phyloP scores from a whole-genome alignment of 2,329 filamentous ascomycete species.

The Aspergillus proliferans region DNA sequence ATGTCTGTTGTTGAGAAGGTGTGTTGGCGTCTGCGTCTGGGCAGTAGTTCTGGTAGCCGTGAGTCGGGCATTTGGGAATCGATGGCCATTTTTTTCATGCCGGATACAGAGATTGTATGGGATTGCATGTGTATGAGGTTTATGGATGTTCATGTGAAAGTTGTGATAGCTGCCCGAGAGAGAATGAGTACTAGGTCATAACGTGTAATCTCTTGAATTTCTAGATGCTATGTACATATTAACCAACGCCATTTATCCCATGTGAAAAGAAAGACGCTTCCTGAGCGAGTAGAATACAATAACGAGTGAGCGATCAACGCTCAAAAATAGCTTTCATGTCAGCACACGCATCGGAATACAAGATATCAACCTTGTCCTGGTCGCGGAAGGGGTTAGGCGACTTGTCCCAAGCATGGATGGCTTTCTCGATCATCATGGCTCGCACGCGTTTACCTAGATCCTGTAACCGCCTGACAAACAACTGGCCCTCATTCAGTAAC shows the following conservation, averaged over 20 bases:
- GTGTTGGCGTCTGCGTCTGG: too few relatives aligned
- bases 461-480: constrained; percentile 38
- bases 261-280: background rate
- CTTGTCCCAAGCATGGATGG: constrained; percentile 46
- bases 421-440: constrained; percentile 41
- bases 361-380: constrained; percentile 34
- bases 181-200: too few relatives aligned
- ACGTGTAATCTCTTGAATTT: too few relatives aligned
- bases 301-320: background rate
- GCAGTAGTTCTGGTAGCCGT: too few relatives aligned
- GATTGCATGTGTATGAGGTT: too few relatives aligned
- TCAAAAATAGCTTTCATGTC: constrained; percentile 39
- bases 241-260: background rate
- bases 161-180: too few relatives aligned
- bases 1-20: too few relatives aligned
- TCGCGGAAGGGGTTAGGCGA: constrained; percentile 43
- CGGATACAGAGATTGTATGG: too few relatives aligned
- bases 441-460: constrained; percentile 39
- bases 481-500: constrained; percentile 54
- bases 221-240: too few relatives aligned
- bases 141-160: too few relatives aligned
- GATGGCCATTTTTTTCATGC: too few relatives aligned
- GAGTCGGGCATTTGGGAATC: too few relatives aligned
- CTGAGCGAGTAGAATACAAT: constrained; percentile 20
- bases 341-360: constrained; percentile 40